A percentile compares a stretch with the other conserved stretches of the same genome.
These are phyloP conservation scores for Scleroderma citrinum DNA, from an alignment of 768 basidiomycete species.

Conservation along the genomic window DNA sequence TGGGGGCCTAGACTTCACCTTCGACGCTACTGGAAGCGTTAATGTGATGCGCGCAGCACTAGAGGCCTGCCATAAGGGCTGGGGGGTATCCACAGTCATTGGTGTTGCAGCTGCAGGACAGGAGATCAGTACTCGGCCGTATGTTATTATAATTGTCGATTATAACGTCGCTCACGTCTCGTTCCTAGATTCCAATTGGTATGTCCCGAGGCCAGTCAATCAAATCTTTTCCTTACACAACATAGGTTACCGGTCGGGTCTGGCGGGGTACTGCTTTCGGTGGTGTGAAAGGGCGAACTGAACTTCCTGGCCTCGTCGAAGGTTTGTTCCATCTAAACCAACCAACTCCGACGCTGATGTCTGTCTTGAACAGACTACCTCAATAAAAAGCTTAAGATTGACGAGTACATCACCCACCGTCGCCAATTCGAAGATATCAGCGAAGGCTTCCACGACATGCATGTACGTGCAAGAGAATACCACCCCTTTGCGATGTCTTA, in stretches of 20 bases:
- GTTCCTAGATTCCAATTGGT: conserved; percentile 46
- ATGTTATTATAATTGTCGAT: conserved; percentile 23
- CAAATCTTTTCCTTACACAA: not conserved
- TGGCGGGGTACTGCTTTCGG: conserved; percentile 98
- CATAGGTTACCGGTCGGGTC: conserved; percentile 76
- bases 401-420: conserved; percentile 94
- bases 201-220: not conserved
- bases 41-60: conserved; percentile 92
- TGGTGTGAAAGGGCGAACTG: conserved; percentile 96
- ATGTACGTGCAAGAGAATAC: conserved; percentile 52
- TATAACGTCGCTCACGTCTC: conserved; percentile 12
- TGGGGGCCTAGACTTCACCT: conserved; percentile 95
- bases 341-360: conserved; percentile 2
- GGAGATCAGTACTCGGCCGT: conserved; percentile 89
- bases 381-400: conserved; percentile 75
- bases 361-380: conserved; percentile 58
- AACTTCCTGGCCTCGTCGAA: conserved; percentile 89
- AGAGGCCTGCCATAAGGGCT: conserved; percentile 99
- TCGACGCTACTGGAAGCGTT: conserved; percentile 95
- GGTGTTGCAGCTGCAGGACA: conserved; percentile 97
- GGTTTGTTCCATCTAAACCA: conserved; percentile 30
- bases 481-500: not conserved
- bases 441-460: conserved; percentile 92
- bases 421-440: conserved; percentile 71
- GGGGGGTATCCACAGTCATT: conserved; percentile 95